Evolutionary conservation across 75 land plant species (phyloP).

Genomic region (Picea sitchensis): DNA sequence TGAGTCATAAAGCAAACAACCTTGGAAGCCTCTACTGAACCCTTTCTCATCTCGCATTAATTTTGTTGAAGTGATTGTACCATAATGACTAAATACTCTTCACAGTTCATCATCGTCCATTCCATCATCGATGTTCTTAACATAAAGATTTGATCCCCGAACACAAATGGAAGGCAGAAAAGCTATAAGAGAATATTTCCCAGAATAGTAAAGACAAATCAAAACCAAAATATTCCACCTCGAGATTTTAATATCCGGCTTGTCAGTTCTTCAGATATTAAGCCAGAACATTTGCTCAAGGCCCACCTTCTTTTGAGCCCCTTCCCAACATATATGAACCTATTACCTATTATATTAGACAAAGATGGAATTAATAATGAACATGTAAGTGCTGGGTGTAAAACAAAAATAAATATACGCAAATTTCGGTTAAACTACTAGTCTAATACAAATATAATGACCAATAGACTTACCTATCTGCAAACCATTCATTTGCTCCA

Average conservation of each 20-base stretch:
- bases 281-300: conserved; percentile 43
- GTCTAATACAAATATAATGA: not conserved
- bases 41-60: conserved; percentile 67
- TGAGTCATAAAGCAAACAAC: conserved; percentile 67
- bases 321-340: conserved; percentile 57
- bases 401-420: not conserved
- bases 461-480: conserved; percentile 37
- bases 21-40: conserved; percentile 65
- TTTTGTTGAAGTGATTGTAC: conserved; percentile 62
- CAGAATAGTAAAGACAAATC: not conserved
- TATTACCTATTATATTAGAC: conserved; percentile 24
- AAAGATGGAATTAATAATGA: not conserved
- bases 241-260: conserved; percentile 41
- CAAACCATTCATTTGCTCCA: conserved; percentile 51
- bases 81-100: conserved; percentile 45
- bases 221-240: conserved; percentile 23
- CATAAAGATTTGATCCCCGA: conserved; percentile 63
- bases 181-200: not conserved
- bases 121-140: conserved; percentile 61
- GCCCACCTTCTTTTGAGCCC: conserved; percentile 69
- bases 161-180: conserved; percentile 1
- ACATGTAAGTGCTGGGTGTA: not conserved
- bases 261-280: conserved; percentile 59
- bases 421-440: not conserved
- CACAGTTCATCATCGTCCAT: conserved; percentile 55